Evolutionary conservation across 2,329 filamentous ascomycete genomes (phyloP).

Genomic region (Fusarium globosum): DNA sequence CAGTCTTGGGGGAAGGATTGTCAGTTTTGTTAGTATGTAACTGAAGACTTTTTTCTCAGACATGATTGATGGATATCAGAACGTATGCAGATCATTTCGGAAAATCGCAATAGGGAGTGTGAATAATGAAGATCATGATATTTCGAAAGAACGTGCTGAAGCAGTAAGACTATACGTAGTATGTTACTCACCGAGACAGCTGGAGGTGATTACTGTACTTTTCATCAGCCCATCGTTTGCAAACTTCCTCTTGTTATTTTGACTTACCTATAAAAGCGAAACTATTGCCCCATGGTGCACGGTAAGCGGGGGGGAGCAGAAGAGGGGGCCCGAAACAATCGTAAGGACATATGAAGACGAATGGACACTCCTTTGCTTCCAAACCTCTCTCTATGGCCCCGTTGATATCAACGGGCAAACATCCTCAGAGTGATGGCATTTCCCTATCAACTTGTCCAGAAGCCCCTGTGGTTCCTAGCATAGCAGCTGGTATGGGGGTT

Average conservation of each 20-base stretch:
- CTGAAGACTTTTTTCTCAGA: background rate
- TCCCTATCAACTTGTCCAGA: background rate
- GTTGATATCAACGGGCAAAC: background rate
- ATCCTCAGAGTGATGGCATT: background rate
- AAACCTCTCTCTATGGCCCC: background rate
- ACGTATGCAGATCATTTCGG: conserved; percentile 17
- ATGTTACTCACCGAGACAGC: conserved; percentile 20
- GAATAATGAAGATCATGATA: conserved; percentile 30
- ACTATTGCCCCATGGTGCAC: conserved; percentile 20
- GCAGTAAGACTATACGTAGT: conserved; percentile 18
- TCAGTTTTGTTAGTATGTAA: background rate
- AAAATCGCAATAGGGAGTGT: conserved; percentile 21
- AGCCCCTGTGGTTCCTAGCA: background rate
- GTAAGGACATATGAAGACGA: conserved; percentile 1
- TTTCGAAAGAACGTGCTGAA: conserved; percentile 13
- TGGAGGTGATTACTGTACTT: background rate
- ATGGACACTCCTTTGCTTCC: conserved; percentile 2
- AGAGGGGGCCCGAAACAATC: conserved; percentile 14
- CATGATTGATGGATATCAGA: conserved; percentile 11
- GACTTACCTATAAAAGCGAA: background rate
- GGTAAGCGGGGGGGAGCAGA: conserved; percentile 17
- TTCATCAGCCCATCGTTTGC: conserved; percentile 3
- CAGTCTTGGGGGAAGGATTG: background rate
- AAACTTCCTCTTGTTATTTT: background rate
- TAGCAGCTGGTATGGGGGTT: background rate